phyloP scores from a whole-genome alignment of 2,329 filamentous ascomycete species.

The Trichoderma oligosporum region DNA sequence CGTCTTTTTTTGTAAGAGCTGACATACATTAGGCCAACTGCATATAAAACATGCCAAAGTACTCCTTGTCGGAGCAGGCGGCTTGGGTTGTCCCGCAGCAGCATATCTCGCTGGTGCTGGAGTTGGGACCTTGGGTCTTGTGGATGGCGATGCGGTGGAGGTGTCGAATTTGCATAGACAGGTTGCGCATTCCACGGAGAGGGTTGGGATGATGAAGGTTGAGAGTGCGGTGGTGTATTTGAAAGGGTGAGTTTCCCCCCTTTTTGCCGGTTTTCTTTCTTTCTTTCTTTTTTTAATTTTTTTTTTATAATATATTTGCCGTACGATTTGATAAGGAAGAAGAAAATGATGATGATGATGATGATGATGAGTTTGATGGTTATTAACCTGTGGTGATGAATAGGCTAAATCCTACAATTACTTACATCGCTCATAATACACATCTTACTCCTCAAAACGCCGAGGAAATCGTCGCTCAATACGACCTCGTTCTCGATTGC shows the following conservation, averaged over 20 bases:
- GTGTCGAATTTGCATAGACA: conserved; percentile 90
- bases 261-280: no score
- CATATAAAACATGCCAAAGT: conserved; percentile 66
- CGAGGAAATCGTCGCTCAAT: conserved; percentile 59
- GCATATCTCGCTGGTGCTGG: conserved; percentile 91
- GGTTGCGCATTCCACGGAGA: conserved; percentile 69
- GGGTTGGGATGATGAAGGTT: conserved; percentile 74
- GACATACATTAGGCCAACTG: conserved; percentile 66
- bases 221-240: conserved; percentile 66
- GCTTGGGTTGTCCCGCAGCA: conserved; percentile 86
- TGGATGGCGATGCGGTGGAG: conserved; percentile 87
- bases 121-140: conserved; percentile 74
- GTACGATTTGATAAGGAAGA: no score
- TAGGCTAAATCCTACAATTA: conserved; percentile 69
- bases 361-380: not conserved
- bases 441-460: conserved; percentile 69
- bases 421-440: conserved; percentile 57
- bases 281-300: no score
- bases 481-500: conserved; percentile 88
- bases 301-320: no score
- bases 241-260: conserved; percentile 42
- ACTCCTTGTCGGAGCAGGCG: conserved; percentile 81
- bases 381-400: conserved; percentile 5
- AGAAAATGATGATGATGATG: not conserved
- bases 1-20: not conserved